Evolutionary conservation across 2,329 filamentous ascomycete species (phyloP), one percentile per base, ranked within the genome.

Genomic region (Gaeumannomyces sp.): DNA sequence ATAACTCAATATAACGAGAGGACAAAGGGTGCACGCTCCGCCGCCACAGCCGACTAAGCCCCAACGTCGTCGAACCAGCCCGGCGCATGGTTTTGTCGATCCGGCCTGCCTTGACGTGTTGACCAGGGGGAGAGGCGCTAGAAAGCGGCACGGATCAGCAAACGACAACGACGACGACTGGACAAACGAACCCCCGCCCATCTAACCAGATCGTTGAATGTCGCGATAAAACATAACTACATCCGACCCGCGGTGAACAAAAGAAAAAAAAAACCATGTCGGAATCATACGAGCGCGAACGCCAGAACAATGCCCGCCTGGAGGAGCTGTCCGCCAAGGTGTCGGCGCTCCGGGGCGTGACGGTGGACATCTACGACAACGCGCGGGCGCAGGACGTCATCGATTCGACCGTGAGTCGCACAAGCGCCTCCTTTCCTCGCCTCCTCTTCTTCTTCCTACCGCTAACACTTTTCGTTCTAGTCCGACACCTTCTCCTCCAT

Each of bases 351-450:
- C 92, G 94, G 73, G 91, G 91, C 76, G 92, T 99, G 62, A 99
- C 95, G 58, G 87, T 98, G 69, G 93, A 99, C 80, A 99, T 99
- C 73, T 97, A 98, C 83, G 93, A 98, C 79, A 93, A 95, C 75
- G 95, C 95, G 62, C 87, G 92, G 66, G 87, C 91, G 71, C 94
- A 98, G 72, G 87, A 90, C 69, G 86, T 96, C 68, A 91, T 99
- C 70, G 92, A 99, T 77, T 88, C 87, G 73, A 94, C 91, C 56
- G 92, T 96, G 83, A 66, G 27, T 31, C 27, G 58, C 62, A 16
- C 38, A 27, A 22, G 59, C 57, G 19, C 31, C 31, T 45, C 25
- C 31, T 65, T 56, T 50, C 45, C 31, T 65, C 31, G 45, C n/a
- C 27, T 28, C 28, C 14, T 38, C 59, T 60, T 27, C 63, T 60